Evolutionary conservation across 768 basidiomycete species (phyloP).

Genomic region (Dendrothele bispora): DNA sequence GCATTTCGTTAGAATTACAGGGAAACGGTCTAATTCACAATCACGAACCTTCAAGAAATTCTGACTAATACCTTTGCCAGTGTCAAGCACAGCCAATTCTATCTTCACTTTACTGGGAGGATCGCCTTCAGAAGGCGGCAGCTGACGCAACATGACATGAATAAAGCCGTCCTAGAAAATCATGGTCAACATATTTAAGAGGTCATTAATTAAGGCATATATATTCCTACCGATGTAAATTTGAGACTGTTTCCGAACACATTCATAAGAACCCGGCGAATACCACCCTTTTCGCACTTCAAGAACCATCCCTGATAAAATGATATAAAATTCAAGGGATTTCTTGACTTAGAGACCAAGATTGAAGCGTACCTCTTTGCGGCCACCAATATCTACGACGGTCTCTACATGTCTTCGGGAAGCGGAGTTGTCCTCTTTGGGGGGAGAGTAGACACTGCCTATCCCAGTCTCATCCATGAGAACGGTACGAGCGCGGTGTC

Average conservation of each 20-base stretch:
- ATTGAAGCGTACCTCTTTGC: slow-evolving; percentile 51
- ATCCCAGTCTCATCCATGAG: slow-evolving; percentile 75
- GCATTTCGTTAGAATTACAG: too few relatives aligned
- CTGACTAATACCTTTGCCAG: slow-evolving; percentile 94
- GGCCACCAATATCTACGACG: slow-evolving; percentile 80
- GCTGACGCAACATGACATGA: slow-evolving; percentile 78
- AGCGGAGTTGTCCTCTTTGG: slow-evolving; percentile 52
- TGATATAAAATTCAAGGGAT: background rate
- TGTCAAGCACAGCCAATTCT: slow-evolving; percentile 84
- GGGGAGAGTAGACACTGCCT: slow-evolving; percentile 90
- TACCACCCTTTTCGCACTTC: slow-evolving; percentile 89
- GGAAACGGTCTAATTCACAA: too few relatives aligned
- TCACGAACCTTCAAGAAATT: slow-evolving; percentile 81
- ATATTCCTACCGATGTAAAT: slow-evolving; percentile 70
- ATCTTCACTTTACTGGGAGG: slow-evolving; percentile 65
- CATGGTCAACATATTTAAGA: background rate
- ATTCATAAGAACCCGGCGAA: slow-evolving; percentile 92
- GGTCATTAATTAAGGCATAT: slow-evolving; percentile 3
- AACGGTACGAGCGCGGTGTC: slow-evolving; percentile 78
- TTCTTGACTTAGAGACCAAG: background rate
- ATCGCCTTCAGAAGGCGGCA: slow-evolving; percentile 55
- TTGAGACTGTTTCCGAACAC: slow-evolving; percentile 92
- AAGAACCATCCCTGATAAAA: slow-evolving; percentile 74
- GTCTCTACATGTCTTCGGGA: slow-evolving; percentile 70
- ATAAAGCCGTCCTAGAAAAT: slow-evolving; percentile 73